Base-by-base conservation (phyloP, 2,329 filamentous ascomycete genomes). In the Lojkania enalia region DNA sequence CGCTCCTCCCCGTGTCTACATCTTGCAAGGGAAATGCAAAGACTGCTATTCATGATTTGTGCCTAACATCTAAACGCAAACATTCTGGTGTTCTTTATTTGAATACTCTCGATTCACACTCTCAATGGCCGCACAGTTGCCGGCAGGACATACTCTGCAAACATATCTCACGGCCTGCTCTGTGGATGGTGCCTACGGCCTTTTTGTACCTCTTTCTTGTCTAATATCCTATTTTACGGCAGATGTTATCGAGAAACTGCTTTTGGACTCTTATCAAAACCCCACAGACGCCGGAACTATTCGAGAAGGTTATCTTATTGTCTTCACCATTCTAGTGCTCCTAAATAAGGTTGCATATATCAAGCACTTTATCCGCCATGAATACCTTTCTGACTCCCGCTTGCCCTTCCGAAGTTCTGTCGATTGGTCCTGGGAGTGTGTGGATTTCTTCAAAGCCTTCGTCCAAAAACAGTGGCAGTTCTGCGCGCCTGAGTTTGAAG, bases 311-410 rank as follows among this genome's bases (percentile, higher is more conserved):
- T 54, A 57, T 11, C 13, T 44, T 4, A 35, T 29, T 13, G 47
- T 59, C 1, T 55, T 61, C 11, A 20, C 39, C 3, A 50, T 58
- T n/a, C 45, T 59, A 7, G 23, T 56, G 3, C 15, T n/a, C 3
- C 51, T 59, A 16, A 39, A 20, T 1, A 38, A 50, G 39, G 48
- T 38, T 3, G 9, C 12, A 1, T 47, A 42, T 4, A 53, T 61
- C 7, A 5, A 11, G 0, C 20, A 38, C 2, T 58, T 61, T 15
- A 18, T 47, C 2, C 38, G 16, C 1, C 13, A 50, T 23, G 32
- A 42, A 1, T 3, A 18, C 13, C 30, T 58, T 16, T 14, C 18
- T 12, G 58, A 61, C 16, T 2, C 11, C 0, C 30, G 35, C 12
- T 40, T 61, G 1, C 58, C 58, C 1, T 56, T 59, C 25, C 2